These are phyloP conservation scores for Amphirosellinia nigrospora DNA, from an alignment of 495 filamentous ascomycete genomes.

Conservation along the genomic window DNA sequence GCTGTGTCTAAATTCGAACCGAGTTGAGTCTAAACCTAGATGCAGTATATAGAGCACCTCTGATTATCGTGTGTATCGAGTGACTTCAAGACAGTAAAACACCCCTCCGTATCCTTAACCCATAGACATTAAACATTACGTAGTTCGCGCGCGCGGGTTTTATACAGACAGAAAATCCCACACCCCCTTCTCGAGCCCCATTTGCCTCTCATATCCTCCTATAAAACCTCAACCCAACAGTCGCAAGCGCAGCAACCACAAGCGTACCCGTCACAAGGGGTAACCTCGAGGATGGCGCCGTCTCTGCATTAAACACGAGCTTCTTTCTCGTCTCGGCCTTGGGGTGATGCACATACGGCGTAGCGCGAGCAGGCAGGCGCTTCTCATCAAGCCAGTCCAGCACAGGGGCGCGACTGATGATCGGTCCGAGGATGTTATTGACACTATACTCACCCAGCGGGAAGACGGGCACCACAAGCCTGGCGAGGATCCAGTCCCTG, in stretches of 20 bases:
- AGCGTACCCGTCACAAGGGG: constrained; percentile 12
- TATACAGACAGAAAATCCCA: neutral
- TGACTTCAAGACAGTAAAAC: neutral
- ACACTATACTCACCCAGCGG: constrained; percentile 14
- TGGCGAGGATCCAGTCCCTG: constrained; percentile 30
- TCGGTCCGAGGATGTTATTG: constrained; percentile 21
- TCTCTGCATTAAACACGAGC: neutral
- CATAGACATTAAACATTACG: neutral
- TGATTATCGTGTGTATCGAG: neutral
- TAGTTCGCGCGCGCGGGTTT: neutral
- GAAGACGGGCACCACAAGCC: constrained; percentile 28
- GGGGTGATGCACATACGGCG: constrained; percentile 11
- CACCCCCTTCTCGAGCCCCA: neutral
- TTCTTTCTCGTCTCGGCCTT: neutral
- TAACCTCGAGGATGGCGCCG: neutral
- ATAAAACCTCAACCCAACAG: constrained; percentile 8
- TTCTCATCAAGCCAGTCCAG: constrained; percentile 37
- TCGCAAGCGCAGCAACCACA: constrained; percentile 11
- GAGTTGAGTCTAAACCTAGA: neutral
- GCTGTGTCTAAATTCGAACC: neutral
- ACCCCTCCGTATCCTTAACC: neutral
- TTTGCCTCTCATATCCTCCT: constrained; percentile 5
- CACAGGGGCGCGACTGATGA: constrained; percentile 32
- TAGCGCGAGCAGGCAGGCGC: neutral
- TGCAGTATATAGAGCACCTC: neutral